phyloP scores from a whole-genome alignment of 2,329 filamentous ascomycete species.

The Microdochium trichocladiopsis region DNA sequence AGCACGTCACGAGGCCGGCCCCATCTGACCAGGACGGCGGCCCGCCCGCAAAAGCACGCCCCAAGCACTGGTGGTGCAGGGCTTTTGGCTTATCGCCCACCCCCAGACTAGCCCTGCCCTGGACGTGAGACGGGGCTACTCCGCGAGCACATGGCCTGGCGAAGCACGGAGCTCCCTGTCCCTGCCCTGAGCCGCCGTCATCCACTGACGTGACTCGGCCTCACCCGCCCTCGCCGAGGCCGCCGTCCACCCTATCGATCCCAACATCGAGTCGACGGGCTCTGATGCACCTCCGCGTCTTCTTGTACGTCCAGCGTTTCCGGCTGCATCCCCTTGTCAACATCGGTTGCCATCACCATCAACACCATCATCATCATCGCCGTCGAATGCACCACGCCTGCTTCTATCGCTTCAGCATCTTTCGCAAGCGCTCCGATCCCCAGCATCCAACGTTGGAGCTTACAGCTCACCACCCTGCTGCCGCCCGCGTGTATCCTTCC shows the following conservation, averaged over 20 bases:
- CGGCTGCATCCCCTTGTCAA: background rate
- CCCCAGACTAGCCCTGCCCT: background rate
- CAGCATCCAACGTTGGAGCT: background rate
- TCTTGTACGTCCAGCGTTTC: background rate
- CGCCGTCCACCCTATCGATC: background rate
- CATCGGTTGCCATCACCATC: background rate
- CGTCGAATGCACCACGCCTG: background rate
- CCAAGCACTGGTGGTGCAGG: no score
- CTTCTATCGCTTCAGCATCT: background rate
- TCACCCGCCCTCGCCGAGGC: background rate
- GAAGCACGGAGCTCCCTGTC: background rate
- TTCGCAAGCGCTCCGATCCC: background rate
- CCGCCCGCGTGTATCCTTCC: background rate
- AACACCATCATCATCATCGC: background rate
- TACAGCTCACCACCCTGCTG: background rate
- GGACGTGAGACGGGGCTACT: no score
- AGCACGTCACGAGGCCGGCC: background rate
- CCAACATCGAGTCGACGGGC: background rate
- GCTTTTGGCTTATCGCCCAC: background rate
- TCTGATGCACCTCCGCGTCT: background rate
- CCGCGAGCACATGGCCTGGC: background rate
- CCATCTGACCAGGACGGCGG: background rate
- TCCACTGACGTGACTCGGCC: background rate
- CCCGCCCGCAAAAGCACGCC: no score
- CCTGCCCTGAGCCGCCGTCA: background rate